Percentiles rank a stretch among this genome's conserved stretches.
phyloP scores from a whole-genome alignment of 495 filamentous ascomycete species.

The Hypoxylon rickii region DNA sequence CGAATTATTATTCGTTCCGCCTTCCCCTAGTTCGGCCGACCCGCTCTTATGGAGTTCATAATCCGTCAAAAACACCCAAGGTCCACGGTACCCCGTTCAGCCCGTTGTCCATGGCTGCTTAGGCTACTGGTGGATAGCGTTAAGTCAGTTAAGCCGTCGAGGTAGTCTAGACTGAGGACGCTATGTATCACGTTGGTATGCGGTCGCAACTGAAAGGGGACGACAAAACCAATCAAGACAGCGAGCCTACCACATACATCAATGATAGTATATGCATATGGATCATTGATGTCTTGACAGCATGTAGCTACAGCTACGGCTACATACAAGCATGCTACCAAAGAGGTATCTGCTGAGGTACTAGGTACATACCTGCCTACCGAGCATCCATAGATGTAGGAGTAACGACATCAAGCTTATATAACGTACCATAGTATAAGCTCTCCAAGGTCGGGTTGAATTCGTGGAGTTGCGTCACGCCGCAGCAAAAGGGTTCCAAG shows the following conservation, averaged over 20 bases:
- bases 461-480: constrained; percentile 26
- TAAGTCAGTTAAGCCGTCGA: constrained; percentile 2
- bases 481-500: constrained; percentile 24
- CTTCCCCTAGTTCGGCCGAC: constrained; percentile 36
- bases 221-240: constrained; percentile 3
- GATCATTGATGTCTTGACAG: not conserved
- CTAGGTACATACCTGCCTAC: too few relatives aligned
- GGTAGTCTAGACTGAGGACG: constrained; percentile 15
- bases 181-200: constrained; percentile 14
- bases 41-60: constrained; percentile 34
- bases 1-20: constrained; percentile 36
- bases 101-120: too few relatives aligned
- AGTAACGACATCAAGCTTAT: not conserved
- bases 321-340: too few relatives aligned
- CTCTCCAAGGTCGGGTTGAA: constrained; percentile 22
- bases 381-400: too few relatives aligned
- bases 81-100: constrained; percentile 10
- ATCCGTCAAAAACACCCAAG: constrained; percentile 12
- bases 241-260: not conserved
- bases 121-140: constrained; percentile 27
- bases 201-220: constrained; percentile 7
- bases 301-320: too few relatives aligned
- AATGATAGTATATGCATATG: not conserved
- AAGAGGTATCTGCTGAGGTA: too few relatives aligned
- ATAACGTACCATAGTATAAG: constrained; percentile 13